Percentiles rank a stretch among this genome's conserved stretches.
These are phyloP conservation scores for Naganishia vishniacii DNA, from an alignment of 768 basidiomycete genomes.

Conservation along the genomic window DNA sequence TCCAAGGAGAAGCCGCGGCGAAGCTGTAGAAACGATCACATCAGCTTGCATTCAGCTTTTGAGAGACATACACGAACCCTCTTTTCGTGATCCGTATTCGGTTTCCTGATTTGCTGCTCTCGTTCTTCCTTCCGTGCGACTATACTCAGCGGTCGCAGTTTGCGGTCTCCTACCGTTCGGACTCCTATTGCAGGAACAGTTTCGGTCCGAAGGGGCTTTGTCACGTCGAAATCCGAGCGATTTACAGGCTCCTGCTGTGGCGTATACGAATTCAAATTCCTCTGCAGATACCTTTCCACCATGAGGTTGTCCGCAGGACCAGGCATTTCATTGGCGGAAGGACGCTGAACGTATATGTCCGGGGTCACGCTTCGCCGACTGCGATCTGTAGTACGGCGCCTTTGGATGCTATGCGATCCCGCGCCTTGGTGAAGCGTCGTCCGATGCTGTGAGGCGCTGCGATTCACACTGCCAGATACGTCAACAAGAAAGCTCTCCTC, in stretches of 20 bases:
- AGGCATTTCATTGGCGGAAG: not conserved
- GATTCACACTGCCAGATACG: slow-evolving; percentile 54
- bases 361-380: slow-evolving; percentile 28
- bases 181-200: not conserved
- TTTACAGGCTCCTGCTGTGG: not conserved
- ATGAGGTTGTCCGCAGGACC: not conserved
- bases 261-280: too few relatives aligned
- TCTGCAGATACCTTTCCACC: not conserved
- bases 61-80: slow-evolving; percentile 33
- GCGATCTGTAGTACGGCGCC: not conserved
- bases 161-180: slow-evolving; percentile 6
- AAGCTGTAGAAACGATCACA: slow-evolving; percentile 29
- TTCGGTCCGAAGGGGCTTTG: not conserved
- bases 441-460: not conserved
- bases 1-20: slow-evolving; percentile 44
- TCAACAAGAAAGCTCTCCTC: slow-evolving; percentile 95
- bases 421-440: not conserved
- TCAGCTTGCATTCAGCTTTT: not conserved
- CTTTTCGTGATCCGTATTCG: slow-evolving; percentile 36
- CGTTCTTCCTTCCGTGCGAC: slow-evolving; percentile 29
- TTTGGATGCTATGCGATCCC: not conserved
- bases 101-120: slow-evolving; percentile 22
- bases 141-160: slow-evolving; percentile 42
- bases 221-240: not conserved
- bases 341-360: not conserved